Conservation (phyloP, 2,329 filamentous ascomycete genomes). For the Trichophyton simii region DNA sequence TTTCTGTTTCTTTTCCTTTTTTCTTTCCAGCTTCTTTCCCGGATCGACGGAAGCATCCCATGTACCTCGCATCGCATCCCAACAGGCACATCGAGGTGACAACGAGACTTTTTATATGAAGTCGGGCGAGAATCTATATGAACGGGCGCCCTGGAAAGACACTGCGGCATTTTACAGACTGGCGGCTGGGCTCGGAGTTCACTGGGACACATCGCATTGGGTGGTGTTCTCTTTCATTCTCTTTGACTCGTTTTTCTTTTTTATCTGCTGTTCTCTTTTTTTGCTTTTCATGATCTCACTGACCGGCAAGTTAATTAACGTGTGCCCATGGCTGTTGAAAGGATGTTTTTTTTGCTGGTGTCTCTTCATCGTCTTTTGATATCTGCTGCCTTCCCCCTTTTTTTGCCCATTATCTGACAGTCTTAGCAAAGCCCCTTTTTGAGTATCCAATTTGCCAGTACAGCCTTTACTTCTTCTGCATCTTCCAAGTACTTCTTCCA, state of each 20-base stretch:
- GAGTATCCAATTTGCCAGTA: not conserved
- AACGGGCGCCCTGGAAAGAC: not conserved
- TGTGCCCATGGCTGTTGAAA: too few species aligned
- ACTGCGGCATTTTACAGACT: constrained; percentile 1
- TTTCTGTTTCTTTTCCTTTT: not conserved
- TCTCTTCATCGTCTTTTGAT: not conserved
- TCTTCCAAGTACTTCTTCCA: not conserved
- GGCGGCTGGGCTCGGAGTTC: not conserved
- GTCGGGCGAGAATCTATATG: not conserved
- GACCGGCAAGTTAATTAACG: too few species aligned
- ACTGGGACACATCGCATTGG: not conserved
- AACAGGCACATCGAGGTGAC: not conserved
- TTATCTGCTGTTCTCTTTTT: not conserved
- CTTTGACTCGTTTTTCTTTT: not conserved
- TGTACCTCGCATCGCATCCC: not conserved
- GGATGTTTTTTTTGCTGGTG: too few species aligned
- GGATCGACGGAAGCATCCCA: not conserved
- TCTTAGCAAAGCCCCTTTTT: not conserved
- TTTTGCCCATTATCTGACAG: not conserved
- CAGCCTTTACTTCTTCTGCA: not conserved
- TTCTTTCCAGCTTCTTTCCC: not conserved
- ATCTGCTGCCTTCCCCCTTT: not conserved
- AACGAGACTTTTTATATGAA: not conserved
- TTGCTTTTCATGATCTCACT: not conserved
- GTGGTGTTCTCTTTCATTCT: not conserved